Evolutionary conservation across 371 early-diverging fungal species (phyloP), one percentile per base, ranked within the genome.

Genomic region (Mortierella sp.): DNA sequence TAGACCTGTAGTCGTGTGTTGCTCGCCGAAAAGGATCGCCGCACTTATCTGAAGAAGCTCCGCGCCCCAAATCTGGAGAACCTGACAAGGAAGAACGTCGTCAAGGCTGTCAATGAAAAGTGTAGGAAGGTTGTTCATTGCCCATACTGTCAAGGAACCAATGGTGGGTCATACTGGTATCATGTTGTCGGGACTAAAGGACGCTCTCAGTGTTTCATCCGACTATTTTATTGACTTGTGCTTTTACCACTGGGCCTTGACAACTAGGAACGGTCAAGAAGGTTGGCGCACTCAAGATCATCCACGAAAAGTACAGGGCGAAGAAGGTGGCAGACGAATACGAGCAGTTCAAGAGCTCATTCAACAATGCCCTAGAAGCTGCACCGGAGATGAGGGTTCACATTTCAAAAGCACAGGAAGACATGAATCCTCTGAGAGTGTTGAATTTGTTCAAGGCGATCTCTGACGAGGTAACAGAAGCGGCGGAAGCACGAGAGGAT

Each of bases 81-180:
- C 57, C 68, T 93, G 59, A 87, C 87, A 39, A 86, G 93, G 46
- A 88, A 87, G 54, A 89, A 85, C 39, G 84, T 94, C 18, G 85
- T 95, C 56, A 98, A 98, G 74, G 85, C 87, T 38, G 82, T 99
- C 51, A 94, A 93, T 69, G 89, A 87, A 10, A 84, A 83, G 39
- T 98, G 98, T 86, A 96, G 94, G 84, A 99, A 99, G 79, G 88
- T 88, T 12, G 85, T 87, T 0, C 84, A 88, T 43, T 99, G 99
- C 72, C 92, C 90, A 27, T 85, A 94, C 58, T 99, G 99, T 74
- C 84, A 83, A 18, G 89, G 84, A 3, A 83, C 89, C 23, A 99
- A 99, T 79, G 99, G 87, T 82, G 67, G 42, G 72, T 43, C 16
- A 16, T 16, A 19, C 14, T 39, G 14, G 39, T 8, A 14, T 39